A percentile compares a stretch with the other conserved stretches of the same genome.
Conservation (phyloP, 1,284 basidiomycete genomes). For the Sutorius eximius region DNA sequence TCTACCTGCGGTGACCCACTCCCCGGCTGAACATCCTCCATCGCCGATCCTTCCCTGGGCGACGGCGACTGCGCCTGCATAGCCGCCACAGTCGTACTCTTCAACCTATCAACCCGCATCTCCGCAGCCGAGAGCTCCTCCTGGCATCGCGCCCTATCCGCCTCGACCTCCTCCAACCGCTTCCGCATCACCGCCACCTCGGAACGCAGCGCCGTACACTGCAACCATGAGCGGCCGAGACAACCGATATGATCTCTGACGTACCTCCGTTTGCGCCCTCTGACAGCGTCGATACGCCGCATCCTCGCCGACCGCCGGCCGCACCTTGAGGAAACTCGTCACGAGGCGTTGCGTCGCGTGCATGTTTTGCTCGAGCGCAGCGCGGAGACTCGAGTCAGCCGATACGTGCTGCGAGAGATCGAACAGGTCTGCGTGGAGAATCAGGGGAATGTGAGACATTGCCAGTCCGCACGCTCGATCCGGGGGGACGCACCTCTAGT, state of each 20-base stretch:
- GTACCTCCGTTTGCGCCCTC: constrained; percentile 61
- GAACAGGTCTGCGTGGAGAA: constrained; percentile 38
- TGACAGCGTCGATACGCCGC: constrained; percentile 48
- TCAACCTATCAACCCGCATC: constrained; percentile 70
- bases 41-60: constrained; percentile 42
- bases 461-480: neutral
- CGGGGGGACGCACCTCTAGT: constrained; percentile 40
- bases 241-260: constrained; percentile 3
- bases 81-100: constrained; percentile 59
- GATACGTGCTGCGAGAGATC: constrained; percentile 56
- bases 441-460: neutral
- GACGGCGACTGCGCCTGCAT: constrained; percentile 39
- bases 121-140: constrained; percentile 64
- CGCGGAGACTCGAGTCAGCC: constrained; percentile 48
- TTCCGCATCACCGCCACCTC: constrained; percentile 60
- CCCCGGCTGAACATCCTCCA: constrained; percentile 40
- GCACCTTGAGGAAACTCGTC: constrained; percentile 54
- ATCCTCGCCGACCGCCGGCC: constrained; percentile 25
- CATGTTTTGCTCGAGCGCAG: constrained; percentile 54
- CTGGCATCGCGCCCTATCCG: constrained; percentile 54
- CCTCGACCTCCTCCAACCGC: constrained; percentile 55
- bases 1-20: constrained; percentile 16
- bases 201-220: constrained; percentile 61
- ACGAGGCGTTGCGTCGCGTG: constrained; percentile 62
- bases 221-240: constrained; percentile 14